Percentiles rank a stretch among this genome's conserved stretches.
Evolutionary conservation across 805 yeast species (phyloP).

Genomic region (Candida chauliodis): DNA sequence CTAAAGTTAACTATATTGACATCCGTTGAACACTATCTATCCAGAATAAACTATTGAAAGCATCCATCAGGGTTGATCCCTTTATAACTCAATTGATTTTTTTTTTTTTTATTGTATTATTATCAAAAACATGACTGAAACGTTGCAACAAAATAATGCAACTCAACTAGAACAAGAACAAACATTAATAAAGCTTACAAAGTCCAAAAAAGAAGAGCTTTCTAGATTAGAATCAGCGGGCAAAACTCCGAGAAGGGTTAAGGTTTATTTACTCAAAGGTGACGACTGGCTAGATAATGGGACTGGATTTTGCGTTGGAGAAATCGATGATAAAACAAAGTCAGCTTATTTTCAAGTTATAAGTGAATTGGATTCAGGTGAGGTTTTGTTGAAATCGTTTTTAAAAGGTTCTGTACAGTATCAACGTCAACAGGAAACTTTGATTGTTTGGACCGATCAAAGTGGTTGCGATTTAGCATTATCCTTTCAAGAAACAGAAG

Average conservation of each 20-base stretch:
- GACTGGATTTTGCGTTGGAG: constrained; percentile 86
- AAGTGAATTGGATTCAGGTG: constrained; percentile 60
- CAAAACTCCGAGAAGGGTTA: constrained; percentile 67
- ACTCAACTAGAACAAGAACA: neutral
- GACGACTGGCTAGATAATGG: constrained; percentile 91
- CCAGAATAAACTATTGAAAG: no score
- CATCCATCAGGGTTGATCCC: neutral
- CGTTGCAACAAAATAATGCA: neutral
- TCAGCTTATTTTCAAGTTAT: constrained; percentile 66
- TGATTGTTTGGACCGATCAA: constrained; percentile 90
- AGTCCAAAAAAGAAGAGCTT: constrained; percentile 3
- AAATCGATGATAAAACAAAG: constrained; percentile 34
- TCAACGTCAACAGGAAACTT: constrained; percentile 91
- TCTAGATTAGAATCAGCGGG: constrained; percentile 6
- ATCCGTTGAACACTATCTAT: no score
- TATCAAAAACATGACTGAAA: neutral
- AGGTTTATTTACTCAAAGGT: constrained; percentile 78
- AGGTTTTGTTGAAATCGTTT: constrained; percentile 57
- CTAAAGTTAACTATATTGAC: neutral
- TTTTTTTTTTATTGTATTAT: neutral
- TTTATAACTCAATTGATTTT: neutral
- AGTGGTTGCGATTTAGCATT: constrained; percentile 76
- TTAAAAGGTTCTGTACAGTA: constrained; percentile 78
- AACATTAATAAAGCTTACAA: neutral
- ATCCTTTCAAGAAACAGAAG: constrained; percentile 87